Base-by-base conservation (phyloP, 306 rosid genomes). In the Ziziphus jujuba region DNA sequence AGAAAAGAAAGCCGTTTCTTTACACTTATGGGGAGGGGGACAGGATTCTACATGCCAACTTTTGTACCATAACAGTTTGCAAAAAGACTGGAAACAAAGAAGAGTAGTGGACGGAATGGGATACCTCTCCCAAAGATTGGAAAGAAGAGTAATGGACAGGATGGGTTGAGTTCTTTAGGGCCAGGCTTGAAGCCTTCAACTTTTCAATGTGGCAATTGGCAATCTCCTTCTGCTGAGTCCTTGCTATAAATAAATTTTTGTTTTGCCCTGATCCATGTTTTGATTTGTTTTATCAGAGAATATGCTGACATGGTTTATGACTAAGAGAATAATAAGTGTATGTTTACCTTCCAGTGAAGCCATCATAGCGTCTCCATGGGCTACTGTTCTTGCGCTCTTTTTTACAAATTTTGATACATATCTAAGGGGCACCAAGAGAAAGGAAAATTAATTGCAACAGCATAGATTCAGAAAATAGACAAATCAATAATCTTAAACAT, bases 251-350 rank as follows among this genome's bases (percentile, higher is more conserved):
- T 60, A 71, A 35, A n/a, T n/a, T n/a, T 10, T 16, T 31, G 10
- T 36, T 51, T n/a, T 68, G 52, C 11, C 75, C 75, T 71, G 53
- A 70, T 31, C 67, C 62, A 61, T 33, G 51, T 31, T 55, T 71
- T 60, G 16, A 71, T 17, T 7, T 35, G 49, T 40, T 34, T 33
- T 11, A 24, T 62, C 55, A 33, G 23, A 22, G 12, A 44, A 34
- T 58, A 52, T 45, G 9, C 61, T 33, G 38, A 10, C 34, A 38
- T 19, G 31, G 21, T 5, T 50, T 12, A 35, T 15, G 28, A 54
- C 13, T 21, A 67, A 5, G 28, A 45, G 14, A 49, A 51, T 13
- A 61, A 33, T 21, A 25, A 33, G 51, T 12, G 22, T 3, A 6
- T 13, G 19, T 52, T 61, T 71, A 61, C 75, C 62, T 55, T 61